phyloP scores from a whole-genome alignment of 1,284 basidiomycete genomes.

The Lignosus rhinocerotis region DNA sequence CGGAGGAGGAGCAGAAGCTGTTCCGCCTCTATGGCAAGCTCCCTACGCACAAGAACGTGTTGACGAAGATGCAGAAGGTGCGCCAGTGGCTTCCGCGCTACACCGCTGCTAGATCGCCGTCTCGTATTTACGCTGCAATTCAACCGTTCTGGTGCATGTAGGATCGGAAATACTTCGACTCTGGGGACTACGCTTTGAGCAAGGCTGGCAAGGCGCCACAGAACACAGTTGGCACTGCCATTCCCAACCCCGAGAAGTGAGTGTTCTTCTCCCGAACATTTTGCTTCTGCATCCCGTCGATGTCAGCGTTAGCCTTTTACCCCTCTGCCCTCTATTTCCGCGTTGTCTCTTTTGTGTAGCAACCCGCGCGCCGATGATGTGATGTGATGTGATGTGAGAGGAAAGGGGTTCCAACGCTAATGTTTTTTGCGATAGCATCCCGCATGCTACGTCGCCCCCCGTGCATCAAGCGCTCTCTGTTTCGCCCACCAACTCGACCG shows the following conservation, averaged over 20 bases:
- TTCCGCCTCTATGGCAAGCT: slow-evolving; percentile 95
- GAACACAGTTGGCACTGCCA: slow-evolving; percentile 88
- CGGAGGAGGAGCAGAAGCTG: slow-evolving; percentile 91
- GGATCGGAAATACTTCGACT: slow-evolving; percentile 99
- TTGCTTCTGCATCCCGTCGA: not conserved
- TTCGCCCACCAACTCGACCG: slow-evolving; percentile 63
- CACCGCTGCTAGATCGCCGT: too few species aligned
- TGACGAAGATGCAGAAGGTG: slow-evolving; percentile 95
- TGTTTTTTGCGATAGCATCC: slow-evolving; percentile 51
- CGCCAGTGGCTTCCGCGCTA: slow-evolving; percentile 17
- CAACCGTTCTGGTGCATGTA: slow-evolving; percentile 34
- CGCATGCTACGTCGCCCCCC: slow-evolving; percentile 67
- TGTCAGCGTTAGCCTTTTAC: not conserved
- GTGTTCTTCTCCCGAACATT: slow-evolving; percentile 32
- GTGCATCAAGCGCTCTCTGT: slow-evolving; percentile 61
- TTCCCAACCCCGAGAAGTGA: slow-evolving; percentile 93
- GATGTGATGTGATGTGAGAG: not conserved
- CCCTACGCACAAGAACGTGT: slow-evolving; percentile 88
- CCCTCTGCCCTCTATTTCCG: slow-evolving; percentile 1
- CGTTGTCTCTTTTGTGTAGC: not conserved
- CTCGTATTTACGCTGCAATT: not conserved
- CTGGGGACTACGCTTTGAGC: slow-evolving; percentile 94
- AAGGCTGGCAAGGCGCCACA: slow-evolving; percentile 92
- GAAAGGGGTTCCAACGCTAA: slow-evolving; percentile 13
- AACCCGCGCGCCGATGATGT: not conserved